Conservation (phyloP, 2,329 filamentous ascomycete species). For the Ceratocystis smalleyi region DNA sequence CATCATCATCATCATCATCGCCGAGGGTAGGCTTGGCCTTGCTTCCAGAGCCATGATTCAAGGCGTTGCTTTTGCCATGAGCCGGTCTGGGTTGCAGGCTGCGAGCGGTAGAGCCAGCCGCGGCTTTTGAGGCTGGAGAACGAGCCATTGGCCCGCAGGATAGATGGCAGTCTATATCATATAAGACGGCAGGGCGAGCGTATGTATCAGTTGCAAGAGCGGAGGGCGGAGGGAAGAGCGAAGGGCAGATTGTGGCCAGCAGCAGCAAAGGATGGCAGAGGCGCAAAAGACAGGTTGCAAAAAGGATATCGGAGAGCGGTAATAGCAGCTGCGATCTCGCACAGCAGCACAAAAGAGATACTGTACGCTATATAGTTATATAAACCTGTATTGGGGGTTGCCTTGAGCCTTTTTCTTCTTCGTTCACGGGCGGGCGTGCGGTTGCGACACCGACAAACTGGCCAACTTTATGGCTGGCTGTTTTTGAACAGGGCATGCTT, state of each 20-base stretch:
- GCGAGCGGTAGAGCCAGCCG: not conserved
- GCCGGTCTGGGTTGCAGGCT: not conserved
- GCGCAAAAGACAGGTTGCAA: not conserved
- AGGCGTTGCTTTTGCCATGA: not conserved
- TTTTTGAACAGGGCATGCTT: not conserved
- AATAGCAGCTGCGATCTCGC: not conserved
- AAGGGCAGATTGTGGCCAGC: not conserved
- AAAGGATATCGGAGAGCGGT: not conserved
- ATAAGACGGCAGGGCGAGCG: not conserved
- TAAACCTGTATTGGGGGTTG: not conserved
- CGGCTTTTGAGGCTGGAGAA: conserved; percentile 1
- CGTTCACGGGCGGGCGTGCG: not conserved
- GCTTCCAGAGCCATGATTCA: not conserved
- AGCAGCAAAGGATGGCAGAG: not conserved
- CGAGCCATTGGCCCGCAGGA: conserved; percentile 8
- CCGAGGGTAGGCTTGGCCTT: not conserved
- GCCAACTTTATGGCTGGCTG: not conserved
- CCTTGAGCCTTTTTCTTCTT: not conserved
- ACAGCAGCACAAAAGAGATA: not conserved
- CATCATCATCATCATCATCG: not conserved
- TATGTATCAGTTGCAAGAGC: not conserved
- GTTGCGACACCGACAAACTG: not conserved
- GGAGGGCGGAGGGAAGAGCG: not conserved
- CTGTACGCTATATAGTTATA: not conserved
- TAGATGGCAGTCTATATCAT: not conserved